phyloP scores from a whole-genome alignment of 139 green algal species.

The Haematococcus sp. region DNA sequence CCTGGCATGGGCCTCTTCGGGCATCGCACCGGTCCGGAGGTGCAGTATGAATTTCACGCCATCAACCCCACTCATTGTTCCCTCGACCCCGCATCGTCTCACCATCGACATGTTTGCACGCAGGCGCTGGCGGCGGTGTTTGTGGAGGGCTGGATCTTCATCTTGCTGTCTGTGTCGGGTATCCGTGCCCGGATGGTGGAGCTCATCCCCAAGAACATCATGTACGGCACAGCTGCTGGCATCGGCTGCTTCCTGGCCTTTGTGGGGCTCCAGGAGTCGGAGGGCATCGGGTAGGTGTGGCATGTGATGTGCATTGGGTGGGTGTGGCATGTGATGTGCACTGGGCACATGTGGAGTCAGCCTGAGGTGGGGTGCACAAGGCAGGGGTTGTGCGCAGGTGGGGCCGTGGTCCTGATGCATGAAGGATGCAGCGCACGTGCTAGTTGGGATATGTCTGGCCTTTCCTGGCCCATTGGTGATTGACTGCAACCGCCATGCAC shows the following conservation, averaged over 20 bases:
- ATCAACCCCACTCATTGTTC: too few species aligned
- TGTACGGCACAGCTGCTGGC: conserved; percentile 53
- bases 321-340: too few species aligned
- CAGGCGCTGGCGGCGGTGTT: conserved; percentile 51
- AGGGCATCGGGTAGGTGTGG: conserved; percentile 43
- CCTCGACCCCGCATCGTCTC: background rate
- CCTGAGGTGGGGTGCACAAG: too few species aligned
- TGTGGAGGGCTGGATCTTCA: conserved; percentile 76
- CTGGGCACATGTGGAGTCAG: conserved; percentile 37
- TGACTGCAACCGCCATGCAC: too few species aligned
- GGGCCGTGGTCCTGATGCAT: too few species aligned
- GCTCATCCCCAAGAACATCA: conserved; percentile 53
- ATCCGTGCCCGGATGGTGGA: conserved; percentile 50
- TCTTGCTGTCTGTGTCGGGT: conserved; percentile 61
- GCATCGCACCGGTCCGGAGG: too few species aligned
- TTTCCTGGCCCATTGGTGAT: too few species aligned
- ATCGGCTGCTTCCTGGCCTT: conserved; percentile 79
- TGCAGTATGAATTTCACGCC: too few species aligned
- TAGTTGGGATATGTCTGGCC: too few species aligned
- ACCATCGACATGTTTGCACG: background rate
- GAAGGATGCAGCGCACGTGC: too few species aligned
- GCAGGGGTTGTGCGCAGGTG: too few species aligned
- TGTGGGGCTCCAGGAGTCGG: conserved; percentile 43
- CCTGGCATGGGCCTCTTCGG: too few species aligned
- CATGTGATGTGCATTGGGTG: conserved; percentile 38